phyloP scores from a whole-genome alignment of 352 stramenopile species.

The Phytophthora cactorum region DNA sequence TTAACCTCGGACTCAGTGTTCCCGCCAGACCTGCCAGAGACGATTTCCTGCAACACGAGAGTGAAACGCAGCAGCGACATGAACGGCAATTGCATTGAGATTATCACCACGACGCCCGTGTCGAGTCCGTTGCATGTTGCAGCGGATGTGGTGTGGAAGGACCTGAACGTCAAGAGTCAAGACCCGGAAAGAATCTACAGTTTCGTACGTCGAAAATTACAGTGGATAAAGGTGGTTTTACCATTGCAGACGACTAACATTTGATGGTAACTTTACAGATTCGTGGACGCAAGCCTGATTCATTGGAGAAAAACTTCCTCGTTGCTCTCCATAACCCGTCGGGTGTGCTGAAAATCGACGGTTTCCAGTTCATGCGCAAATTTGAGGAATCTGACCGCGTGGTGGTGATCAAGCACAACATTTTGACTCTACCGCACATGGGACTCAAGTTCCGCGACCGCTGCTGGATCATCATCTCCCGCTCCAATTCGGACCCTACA shows the following conservation, averaged over 20 bases:
- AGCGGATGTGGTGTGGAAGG: conserved; percentile 37
- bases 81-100: conserved; percentile 36
- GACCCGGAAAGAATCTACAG: conserved; percentile 44
- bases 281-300: conserved; percentile 36
- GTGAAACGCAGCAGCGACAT: conserved; percentile 30
- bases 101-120: conserved; percentile 38
- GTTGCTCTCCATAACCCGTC: conserved; percentile 37
- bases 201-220: conserved; percentile 29
- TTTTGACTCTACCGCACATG: conserved; percentile 32
- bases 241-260: neutral
- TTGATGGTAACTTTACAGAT: conserved; percentile 18
- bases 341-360: conserved; percentile 35
- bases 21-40: conserved; percentile 23
- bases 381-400: conserved; percentile 40
- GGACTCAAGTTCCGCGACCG: conserved; percentile 37
- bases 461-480: conserved; percentile 45
- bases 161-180: conserved; percentile 38
- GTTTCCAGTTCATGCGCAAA: conserved; percentile 43
- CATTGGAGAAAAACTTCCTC: conserved; percentile 46
- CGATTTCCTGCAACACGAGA: conserved; percentile 39
- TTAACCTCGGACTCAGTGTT: conserved; percentile 43
- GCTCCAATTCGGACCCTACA: conserved; percentile 32
- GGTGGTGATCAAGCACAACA: conserved; percentile 38
- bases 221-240: neutral
- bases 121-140: conserved; percentile 22